A percentile compares a stretch with the other conserved stretches of the same genome.
phyloP scores from a whole-genome alignment of 164 flowering plant genomes.

The Stephania yunnanensis region DNA sequence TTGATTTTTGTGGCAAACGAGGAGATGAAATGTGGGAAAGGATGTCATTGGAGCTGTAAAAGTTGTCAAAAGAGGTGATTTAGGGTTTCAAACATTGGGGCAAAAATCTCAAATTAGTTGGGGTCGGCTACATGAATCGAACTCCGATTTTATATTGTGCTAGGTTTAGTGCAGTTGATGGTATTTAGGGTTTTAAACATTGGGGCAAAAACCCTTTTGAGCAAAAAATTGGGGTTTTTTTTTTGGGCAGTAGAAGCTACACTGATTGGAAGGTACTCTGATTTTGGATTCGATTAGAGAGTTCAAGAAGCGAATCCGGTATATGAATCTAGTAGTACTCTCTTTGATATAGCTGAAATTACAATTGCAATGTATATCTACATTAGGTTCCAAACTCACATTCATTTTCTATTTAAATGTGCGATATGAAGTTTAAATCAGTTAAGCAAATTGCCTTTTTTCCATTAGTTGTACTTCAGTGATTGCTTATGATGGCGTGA shows the following conservation, averaged over 20 bases:
- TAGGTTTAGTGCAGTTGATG: no score
- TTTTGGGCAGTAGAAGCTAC: neutral
- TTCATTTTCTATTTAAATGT: neutral
- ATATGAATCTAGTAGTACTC: no score
- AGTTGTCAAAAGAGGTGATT: no score
- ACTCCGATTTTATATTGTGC: no score
- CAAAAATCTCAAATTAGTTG: no score
- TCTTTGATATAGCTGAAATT: neutral
- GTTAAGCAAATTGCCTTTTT: neutral
- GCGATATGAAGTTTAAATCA: neutral
- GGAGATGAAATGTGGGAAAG: neutral
- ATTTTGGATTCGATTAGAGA: neutral
- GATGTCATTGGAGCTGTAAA: neutral
- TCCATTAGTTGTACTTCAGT: neutral
- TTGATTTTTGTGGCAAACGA: neutral
- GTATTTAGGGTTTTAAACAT: no score
- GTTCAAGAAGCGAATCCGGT: neutral
- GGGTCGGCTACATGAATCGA: no score
- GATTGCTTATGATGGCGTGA: neutral
- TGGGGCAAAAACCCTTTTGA: no score
- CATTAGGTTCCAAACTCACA: neutral
- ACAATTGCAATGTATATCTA: neutral
- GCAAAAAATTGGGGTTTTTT: no score
- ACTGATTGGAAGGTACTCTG: neutral
- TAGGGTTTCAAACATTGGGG: no score